These are phyloP conservation scores for Ophiostoma piceae DNA, from an alignment of 2,329 filamentous ascomycete species.

Conservation along the genomic window DNA sequence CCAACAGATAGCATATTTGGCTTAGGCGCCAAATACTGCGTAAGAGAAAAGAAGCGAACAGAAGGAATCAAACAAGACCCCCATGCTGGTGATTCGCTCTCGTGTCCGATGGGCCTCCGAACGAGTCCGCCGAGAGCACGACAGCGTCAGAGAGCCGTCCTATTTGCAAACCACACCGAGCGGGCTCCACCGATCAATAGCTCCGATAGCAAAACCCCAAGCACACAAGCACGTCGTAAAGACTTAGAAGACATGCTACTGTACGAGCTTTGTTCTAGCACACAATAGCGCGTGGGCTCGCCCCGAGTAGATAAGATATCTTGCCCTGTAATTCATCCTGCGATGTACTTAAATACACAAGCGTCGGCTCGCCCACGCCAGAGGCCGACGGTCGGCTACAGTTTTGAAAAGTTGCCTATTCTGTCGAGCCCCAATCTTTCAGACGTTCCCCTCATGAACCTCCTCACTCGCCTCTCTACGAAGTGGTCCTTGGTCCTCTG, in stretches of 20 bases:
- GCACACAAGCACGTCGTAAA: neutral
- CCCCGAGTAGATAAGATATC: constrained; percentile 4
- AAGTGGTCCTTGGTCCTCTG: neutral
- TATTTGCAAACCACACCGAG: constrained; percentile 1
- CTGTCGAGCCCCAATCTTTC: neutral
- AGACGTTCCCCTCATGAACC: neutral
- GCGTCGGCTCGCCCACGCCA: neutral
- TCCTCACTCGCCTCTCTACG: neutral
- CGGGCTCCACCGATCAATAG: neutral
- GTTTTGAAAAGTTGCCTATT: constrained; percentile 10
- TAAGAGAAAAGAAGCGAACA: neutral
- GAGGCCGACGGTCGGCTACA: neutral
- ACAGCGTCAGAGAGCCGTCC: neutral
- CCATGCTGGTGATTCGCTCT: constrained; percentile 11
- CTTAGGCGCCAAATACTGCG: neutral
- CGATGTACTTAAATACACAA: neutral
- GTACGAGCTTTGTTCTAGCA: neutral
- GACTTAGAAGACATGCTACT: neutral
- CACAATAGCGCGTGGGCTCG: neutral
- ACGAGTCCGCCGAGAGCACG: constrained; percentile 9
- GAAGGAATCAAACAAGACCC: neutral
- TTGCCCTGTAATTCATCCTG: neutral
- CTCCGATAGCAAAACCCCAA: neutral
- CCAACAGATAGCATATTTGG: neutral
- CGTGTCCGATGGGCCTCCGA: neutral